Base-by-base conservation (phyloP, 1,139 yeast species). In the Suhomyces taliae region DNA sequence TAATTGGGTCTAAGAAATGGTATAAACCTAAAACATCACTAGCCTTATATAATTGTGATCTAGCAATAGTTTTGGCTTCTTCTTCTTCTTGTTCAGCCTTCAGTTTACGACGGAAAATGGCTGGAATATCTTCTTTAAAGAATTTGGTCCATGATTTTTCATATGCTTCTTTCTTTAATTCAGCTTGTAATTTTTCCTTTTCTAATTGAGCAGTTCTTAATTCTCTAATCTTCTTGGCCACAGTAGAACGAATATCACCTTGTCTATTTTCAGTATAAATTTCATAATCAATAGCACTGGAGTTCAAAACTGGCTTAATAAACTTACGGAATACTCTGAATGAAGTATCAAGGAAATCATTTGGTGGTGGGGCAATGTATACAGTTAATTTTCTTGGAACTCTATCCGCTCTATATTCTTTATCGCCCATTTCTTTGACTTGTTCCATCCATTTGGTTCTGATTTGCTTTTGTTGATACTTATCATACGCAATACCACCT, bases 331-430 rank as follows among this genome's bases (percentile, higher is more conserved):
- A 90, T 48, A 87, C 79, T 50, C 78, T 78, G 67, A 87, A 64
- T 14, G 95, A 83, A 51, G 83, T 85, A 40, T 87, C 96, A 43
- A 95, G 70, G 59, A 83, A 90, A 64, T 93, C 98, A 57, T 90
- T 88, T 12, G 99, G 99, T 11, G 98, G 97, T 12, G 99, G 99
- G 0, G 97, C 96, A 49, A 91, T 79, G 61, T 85, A 91, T 1
- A 95, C 83, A 1, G 90, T 83, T 46, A 95, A 72, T 57, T 85
- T 88, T 45, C 99, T 76, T 1, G 97, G 91, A 33, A 79, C 61
- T 48, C 73, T 64, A 46, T 75, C 68, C 3, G 76, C 65, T 3
- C 59, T 53, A 50, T 73, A 75, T 0, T 54, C 43, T 40, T 64
- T 68, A 46, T 65, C 50, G 8, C 90, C 78, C 44, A 78, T 62